phyloP scores from a whole-genome alignment of 768 basidiomycete species.

The Kwoniella botswanensis region DNA sequence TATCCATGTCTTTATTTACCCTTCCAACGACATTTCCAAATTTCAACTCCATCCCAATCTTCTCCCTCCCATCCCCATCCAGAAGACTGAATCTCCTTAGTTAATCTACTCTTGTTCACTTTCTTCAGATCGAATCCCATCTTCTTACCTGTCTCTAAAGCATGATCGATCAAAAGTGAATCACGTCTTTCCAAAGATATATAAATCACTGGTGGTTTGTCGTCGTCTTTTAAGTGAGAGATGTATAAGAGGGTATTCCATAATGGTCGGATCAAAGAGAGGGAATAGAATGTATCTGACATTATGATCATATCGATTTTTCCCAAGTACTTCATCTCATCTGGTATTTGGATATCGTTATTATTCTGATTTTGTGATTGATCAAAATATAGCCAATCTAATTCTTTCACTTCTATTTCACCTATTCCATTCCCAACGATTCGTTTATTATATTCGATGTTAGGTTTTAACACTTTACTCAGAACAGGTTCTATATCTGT shows the following conservation, averaged over 20 bases:
- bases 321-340: constrained; percentile 30
- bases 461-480: constrained; percentile 67
- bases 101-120: constrained; percentile 67
- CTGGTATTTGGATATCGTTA: background rate
- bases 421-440: background rate
- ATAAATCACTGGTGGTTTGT: constrained; percentile 63
- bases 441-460: constrained; percentile 61
- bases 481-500: constrained; percentile 75
- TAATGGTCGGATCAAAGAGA: constrained; percentile 70
- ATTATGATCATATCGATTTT: constrained; percentile 74
- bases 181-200: constrained; percentile 80
- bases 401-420: constrained; percentile 1
- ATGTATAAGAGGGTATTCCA: constrained; percentile 70
- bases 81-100: constrained; percentile 67
- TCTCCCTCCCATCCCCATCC: constrained; percentile 67
- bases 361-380: background rate
- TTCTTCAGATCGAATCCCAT: constrained; percentile 67
- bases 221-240: constrained; percentile 41
- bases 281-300: constrained; percentile 79
- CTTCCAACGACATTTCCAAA: constrained; percentile 65
- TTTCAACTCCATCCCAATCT: constrained; percentile 82
- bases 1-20: background rate
- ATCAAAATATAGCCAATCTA: constrained; percentile 31
- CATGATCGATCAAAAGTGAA: constrained; percentile 66
- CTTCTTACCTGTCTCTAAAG: constrained; percentile 66